Base-by-base conservation (phyloP, 108 stramenopile species). In the Asterionellopsis glacialis region DNA sequence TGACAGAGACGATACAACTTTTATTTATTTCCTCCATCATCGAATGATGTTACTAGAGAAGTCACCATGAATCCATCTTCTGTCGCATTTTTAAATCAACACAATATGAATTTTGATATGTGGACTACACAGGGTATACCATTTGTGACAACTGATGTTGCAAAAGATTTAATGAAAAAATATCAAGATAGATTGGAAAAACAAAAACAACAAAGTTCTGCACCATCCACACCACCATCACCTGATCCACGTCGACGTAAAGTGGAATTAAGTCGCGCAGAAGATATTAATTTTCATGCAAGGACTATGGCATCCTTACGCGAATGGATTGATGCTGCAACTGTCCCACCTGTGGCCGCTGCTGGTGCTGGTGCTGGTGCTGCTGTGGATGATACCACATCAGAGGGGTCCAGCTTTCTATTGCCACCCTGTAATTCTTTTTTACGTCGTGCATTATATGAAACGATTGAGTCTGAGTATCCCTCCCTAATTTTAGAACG, bases 271-370 rank as follows among this genome's bases (percentile, higher is more conserved):
- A 61, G 41, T n/a, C 56, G 57, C 9, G 22, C 49, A 1, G 69
- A 64, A 50, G 84, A 85, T 69, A 65, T 85, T 55, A 76, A 76
- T 16, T 85, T 85, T 57, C 63, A 70, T 54, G 80, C 79, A 11
- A 48, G 82, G 19, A 67, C 81, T 41, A 89, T 89, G 85, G 85
- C 91, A 19, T 54, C 61, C 39, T 63, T 93, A 49, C 64, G 91
- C 24, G 91, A 88, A 61, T 93, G 91, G 91, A 67, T 93, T 51
- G 90, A 91, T 65, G 67, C 80, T 23, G 84, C 81, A 45, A 33
- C 33, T 33, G 33, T 33, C 33, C 33, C 33, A 7, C 33, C 33
- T 33, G 61, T 71, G 26, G 65, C 45, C 39, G 44, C 50, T 28
- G 56, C 64, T 13, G 19, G 44, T 10, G 41, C 63, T 51, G 61